Percentiles rank a stretch among this genome's conserved stretches.
phyloP scores from a whole-genome alignment of 768 basidiomycete species.

The Imleria badia region DNA sequence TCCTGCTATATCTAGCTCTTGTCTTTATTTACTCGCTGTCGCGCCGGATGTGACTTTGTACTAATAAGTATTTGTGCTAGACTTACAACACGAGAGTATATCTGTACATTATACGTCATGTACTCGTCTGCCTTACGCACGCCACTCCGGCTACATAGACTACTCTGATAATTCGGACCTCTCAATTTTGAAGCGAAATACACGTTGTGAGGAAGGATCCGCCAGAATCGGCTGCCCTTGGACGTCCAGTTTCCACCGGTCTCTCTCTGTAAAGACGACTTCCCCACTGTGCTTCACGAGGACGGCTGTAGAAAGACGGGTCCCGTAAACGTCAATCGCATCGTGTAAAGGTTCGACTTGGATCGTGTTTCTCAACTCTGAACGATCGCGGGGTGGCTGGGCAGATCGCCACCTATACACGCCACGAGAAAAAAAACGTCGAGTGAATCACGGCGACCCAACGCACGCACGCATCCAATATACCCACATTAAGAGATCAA shows the following conservation, averaged over 20 bases:
- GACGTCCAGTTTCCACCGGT: constrained; percentile 53
- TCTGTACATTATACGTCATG: constrained; percentile 36
- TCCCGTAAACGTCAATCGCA: constrained; percentile 49
- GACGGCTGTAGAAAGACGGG: constrained; percentile 71
- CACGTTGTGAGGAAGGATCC: constrained; percentile 46
- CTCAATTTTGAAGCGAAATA: constrained; percentile 47
- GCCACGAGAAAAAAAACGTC: not conserved
- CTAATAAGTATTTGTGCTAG: constrained; percentile 29
- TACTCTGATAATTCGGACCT: constrained; percentile 15
- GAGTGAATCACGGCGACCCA: constrained; percentile 1
- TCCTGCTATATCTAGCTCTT: constrained; percentile 9
- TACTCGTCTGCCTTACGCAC: constrained; percentile 24
- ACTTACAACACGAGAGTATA: constrained; percentile 21
- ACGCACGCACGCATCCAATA: too few species aligned
- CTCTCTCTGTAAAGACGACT: constrained; percentile 69
- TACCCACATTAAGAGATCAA: constrained; percentile 70
- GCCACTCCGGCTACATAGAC: constrained; percentile 19
- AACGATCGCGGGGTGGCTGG: constrained; percentile 47
- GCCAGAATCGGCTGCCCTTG: constrained; percentile 41
- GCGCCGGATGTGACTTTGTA: constrained; percentile 35
- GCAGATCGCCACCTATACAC: constrained; percentile 26
- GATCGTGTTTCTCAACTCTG: constrained; percentile 61
- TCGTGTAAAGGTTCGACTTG: constrained; percentile 52
- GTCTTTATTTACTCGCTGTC: constrained; percentile 27
- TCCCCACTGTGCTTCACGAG: constrained; percentile 60